A percentile compares a stretch with the other conserved stretches of the same genome.
These are phyloP conservation scores for Claviceps cyperi DNA, from an alignment of 2,329 filamentous ascomycete species.

Conservation along the genomic window DNA sequence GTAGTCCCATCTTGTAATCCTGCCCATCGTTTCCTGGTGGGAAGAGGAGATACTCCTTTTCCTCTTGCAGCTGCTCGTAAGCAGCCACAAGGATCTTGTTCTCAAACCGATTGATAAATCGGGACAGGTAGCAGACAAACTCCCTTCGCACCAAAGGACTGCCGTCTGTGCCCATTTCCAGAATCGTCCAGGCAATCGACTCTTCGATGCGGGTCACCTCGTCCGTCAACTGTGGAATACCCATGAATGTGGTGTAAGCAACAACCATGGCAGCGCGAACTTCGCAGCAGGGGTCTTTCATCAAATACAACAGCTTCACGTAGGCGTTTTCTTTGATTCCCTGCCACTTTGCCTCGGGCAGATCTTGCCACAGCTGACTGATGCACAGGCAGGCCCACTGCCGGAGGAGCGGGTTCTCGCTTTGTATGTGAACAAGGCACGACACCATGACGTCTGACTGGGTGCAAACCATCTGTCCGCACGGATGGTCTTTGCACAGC, in stretches of 20 bases:
- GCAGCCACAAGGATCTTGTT: conserved; percentile 84
- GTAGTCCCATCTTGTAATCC: conserved; percentile 47
- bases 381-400: conserved; percentile 96
- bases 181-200: conserved; percentile 71
- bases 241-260: conserved; percentile 84
- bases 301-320: conserved; percentile 62
- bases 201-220: conserved; percentile 87
- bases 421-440: conserved; percentile 69
- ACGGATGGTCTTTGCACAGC: conserved; percentile 88
- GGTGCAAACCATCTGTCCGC: conserved; percentile 83
- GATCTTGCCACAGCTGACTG: conserved; percentile 85
- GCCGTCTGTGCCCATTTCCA: conserved; percentile 87
- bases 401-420: conserved; percentile 69
- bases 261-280: conserved; percentile 88
- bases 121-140: conserved; percentile 82
- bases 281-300: conserved; percentile 77
- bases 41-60: conserved; percentile 52
- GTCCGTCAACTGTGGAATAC: conserved; percentile 82
- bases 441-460: conserved; percentile 81
- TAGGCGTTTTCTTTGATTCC: conserved; percentile 85
- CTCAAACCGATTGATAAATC: conserved; percentile 80
- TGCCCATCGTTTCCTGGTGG: conserved; percentile 40
- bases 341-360: conserved; percentile 86
- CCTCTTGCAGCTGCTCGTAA: conserved; percentile 79
- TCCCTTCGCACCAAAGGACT: conserved; percentile 91